A percentile compares a stretch with the other conserved stretches of the same genome.
Evolutionary conservation across 2,329 filamentous ascomycete genomes (phyloP).

Genomic region (Apiospora arundinis): DNA sequence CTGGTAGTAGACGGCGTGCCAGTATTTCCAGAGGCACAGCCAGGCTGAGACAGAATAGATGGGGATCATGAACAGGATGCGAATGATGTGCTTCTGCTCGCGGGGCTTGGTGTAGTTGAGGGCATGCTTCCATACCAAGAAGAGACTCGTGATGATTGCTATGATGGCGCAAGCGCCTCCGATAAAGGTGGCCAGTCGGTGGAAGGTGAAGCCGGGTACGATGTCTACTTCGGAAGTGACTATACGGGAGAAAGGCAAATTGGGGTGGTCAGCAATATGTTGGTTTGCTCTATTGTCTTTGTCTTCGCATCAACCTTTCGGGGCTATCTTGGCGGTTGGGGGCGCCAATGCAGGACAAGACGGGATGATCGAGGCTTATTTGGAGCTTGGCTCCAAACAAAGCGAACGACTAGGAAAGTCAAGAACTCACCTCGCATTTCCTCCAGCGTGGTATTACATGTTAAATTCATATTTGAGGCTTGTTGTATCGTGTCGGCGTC

Average conservation of each 20-base stretch:
- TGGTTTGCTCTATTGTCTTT: not conserved
- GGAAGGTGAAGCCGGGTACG: conserved; percentile 58
- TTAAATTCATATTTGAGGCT: conserved; percentile 35
- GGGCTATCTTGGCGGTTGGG: not conserved
- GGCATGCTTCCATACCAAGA: conserved; percentile 65
- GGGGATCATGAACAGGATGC: conserved; percentile 88
- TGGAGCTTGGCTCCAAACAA: not conserved
- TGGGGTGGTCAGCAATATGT: conserved; percentile 34
- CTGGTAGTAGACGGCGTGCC: conserved; percentile 80
- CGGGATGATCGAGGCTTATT: conserved; percentile 23
- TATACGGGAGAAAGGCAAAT: conserved; percentile 30
- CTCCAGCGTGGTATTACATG: conserved; percentile 44
- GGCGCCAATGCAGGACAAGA: conserved; percentile 24
- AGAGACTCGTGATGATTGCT: conserved; percentile 59
- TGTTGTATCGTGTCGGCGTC: not conserved
- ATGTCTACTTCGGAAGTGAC: conserved; percentile 56
- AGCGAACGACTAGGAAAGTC: not conserved
- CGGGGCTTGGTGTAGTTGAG: conserved; percentile 64
- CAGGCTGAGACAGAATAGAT: conserved; percentile 79
- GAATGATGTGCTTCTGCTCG: conserved; percentile 75
- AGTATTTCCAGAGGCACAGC: conserved; percentile 76
- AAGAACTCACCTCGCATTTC: conserved; percentile 38
- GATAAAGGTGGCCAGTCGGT: conserved; percentile 60
- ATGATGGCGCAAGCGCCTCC: conserved; percentile 55
- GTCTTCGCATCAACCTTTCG: not conserved